Conservation (phyloP, 2,329 filamentous ascomycete genomes). For the Exophiala spinifera region DNA sequence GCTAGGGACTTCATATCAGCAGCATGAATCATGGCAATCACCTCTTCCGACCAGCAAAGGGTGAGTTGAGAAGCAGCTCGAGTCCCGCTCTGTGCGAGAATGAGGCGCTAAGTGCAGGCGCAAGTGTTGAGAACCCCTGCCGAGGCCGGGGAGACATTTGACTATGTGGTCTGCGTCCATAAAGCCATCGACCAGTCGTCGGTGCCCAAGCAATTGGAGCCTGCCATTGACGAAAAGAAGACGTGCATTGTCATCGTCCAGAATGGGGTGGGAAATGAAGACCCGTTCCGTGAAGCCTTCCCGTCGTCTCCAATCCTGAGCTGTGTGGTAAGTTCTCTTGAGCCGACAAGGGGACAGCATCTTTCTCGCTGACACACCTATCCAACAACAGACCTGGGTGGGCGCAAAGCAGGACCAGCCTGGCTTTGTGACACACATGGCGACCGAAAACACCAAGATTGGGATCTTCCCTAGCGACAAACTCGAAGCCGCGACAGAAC, state of each 20-base stretch:
- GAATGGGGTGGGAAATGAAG: slow-evolving; percentile 44
- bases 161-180: slow-evolving; percentile 41
- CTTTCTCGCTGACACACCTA: not conserved
- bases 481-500: slow-evolving; percentile 34
- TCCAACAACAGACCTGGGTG: slow-evolving; percentile 51
- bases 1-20: slow-evolving; percentile 42
- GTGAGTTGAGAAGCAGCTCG: slow-evolving; percentile 32
- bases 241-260: slow-evolving; percentile 42
- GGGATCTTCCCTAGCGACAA: slow-evolving; percentile 48
- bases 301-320: slow-evolving; percentile 36
- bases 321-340: slow-evolving; percentile 42
- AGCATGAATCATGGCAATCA: slow-evolving; percentile 44
- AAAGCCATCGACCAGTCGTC: slow-evolving; percentile 43
- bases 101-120: not conserved
- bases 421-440: slow-evolving; percentile 50
- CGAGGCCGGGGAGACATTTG: slow-evolving; percentile 33
- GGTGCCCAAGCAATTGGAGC: slow-evolving; percentile 36
- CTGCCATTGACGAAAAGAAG: slow-evolving; percentile 36
- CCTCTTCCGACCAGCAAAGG: slow-evolving; percentile 34
- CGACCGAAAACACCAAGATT: slow-evolving; percentile 55
- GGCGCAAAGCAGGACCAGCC: slow-evolving; percentile 52
- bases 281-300: slow-evolving; percentile 36
- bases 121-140: slow-evolving; percentile 41
- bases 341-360: not conserved
- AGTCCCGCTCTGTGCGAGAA: not conserved